Base-by-base conservation (phyloP, 371 early-diverging fungal species). In the Syncephalis fuscata region DNA sequence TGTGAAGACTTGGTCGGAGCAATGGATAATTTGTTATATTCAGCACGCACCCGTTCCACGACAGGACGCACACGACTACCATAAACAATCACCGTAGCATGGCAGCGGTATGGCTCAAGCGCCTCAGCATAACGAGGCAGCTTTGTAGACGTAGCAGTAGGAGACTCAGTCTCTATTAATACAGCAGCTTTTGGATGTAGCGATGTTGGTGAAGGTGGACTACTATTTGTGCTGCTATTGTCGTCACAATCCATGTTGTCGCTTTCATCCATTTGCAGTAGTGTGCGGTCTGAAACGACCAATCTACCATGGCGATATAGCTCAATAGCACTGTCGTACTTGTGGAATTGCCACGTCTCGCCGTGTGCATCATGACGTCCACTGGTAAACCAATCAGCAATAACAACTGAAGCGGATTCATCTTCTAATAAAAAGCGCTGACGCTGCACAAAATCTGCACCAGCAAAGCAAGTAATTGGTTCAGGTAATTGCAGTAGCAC, bases 331-430 rank as follows among this genome's bases (percentile, higher is more conserved):
- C 22, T 22, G 11, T 44, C 24, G 22, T 44, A 44, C 20, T 44
- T 24, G 22, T 19, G 22, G 26, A 84, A 85, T 11, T 63, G 59
- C 85, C 85, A 88, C 10, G 52, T 57, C 49, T 88, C 88, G 11
- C 32, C 32, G 32, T 32, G 32, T 32, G 32, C 32, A 32, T 32
- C 32, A 32, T 32, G 32, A 39, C 88, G 56, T 1, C 88, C 88
- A 48, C 80, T 73, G 1, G 83, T 82, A 57, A 84, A 75, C 85
- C 88, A 88, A 52, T 88, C 88, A 41, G 32, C 32, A 14, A 83
- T 48, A 0, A 85, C 65, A 3, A 83, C 49, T 16, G 76, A 72
- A 0, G 74, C 62, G 5, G 64, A 55, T 0, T 51, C 44, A n/a
- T 51, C 51, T 21, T 64, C 66, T 19, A 57, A 50, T 16, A 51